Conservation (phyloP, 2,329 filamentous ascomycete genomes). For the Ascochyta viciae-villosae region DNA sequence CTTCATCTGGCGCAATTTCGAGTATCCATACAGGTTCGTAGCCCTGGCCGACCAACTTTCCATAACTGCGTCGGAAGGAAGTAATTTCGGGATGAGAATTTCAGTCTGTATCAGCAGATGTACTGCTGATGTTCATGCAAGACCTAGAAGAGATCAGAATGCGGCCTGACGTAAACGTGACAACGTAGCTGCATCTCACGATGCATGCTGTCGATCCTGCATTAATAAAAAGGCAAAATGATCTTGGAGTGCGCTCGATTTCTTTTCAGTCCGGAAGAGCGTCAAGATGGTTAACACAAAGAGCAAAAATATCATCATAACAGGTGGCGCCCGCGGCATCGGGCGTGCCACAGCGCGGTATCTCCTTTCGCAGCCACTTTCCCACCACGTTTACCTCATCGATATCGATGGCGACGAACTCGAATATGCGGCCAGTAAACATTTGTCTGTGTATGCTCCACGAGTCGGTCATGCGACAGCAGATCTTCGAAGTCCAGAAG, state of each 20-base stretch:
- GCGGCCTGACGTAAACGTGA: constrained; percentile 3
- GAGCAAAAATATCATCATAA: constrained; percentile 45
- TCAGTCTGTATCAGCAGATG: not conserved
- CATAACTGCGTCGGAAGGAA: not conserved
- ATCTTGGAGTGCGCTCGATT: too few species aligned
- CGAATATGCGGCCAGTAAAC: constrained; percentile 27
- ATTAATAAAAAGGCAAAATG: not conserved
- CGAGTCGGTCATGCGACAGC: constrained; percentile 36
- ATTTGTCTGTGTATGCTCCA: constrained; percentile 44
- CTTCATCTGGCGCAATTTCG: too few species aligned
- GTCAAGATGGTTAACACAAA: constrained; percentile 26
- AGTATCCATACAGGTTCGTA: too few species aligned
- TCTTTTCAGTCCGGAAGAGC: not conserved
- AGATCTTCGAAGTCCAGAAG: constrained; percentile 47
- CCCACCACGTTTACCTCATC: constrained; percentile 54
- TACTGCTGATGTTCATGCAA: not conserved
- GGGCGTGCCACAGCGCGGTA: constrained; percentile 53
- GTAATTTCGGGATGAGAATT: not conserved
- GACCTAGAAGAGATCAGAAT: not conserved
- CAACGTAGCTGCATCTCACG: not conserved
- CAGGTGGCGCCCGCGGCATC: constrained; percentile 54
- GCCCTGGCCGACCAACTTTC: too few species aligned
- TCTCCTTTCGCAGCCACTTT: constrained; percentile 44
- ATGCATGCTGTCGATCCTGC: not conserved
- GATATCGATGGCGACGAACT: constrained; percentile 53